Percentiles rank a stretch among this genome's conserved stretches.
These are phyloP conservation scores for Zygoascus bituminiphila DNA, from an alignment of 805 yeast species.

Conservation along the genomic window DNA sequence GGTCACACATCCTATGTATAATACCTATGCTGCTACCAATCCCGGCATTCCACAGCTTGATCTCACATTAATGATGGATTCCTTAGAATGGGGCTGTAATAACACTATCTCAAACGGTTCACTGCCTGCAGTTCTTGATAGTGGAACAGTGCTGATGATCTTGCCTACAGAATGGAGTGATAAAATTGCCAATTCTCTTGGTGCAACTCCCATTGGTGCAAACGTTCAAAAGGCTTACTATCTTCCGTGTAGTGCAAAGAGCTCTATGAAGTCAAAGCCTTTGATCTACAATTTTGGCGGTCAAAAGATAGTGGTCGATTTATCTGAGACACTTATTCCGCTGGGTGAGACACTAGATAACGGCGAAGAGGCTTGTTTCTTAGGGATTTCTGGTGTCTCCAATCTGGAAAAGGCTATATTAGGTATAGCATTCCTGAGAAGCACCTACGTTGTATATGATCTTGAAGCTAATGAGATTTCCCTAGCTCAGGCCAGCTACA, in stretches of 20 bases:
- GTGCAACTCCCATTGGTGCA: background rate
- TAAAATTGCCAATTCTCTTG: background rate
- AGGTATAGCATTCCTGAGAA: slow-evolving; percentile 58
- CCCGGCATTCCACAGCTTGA: slow-evolving; percentile 2
- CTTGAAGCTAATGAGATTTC: slow-evolving; percentile 49
- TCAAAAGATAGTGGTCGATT: slow-evolving; percentile 21
- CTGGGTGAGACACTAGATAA: slow-evolving; percentile 6
- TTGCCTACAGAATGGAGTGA: slow-evolving; percentile 30
- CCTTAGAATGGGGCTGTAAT: background rate
- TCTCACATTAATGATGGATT: slow-evolving; percentile 16
- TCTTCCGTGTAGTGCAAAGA: slow-evolving; percentile 7
- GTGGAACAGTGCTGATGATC: slow-evolving; percentile 47
- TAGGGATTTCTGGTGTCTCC: slow-evolving; percentile 6
- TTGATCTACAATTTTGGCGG: slow-evolving; percentile 19
- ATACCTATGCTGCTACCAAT: background rate
- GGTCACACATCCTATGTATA: slow-evolving; percentile 27
- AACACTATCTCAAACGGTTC: background rate
- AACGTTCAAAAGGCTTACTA: background rate
- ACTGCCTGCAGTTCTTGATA: slow-evolving; percentile 43
- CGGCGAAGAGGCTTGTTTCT: slow-evolving; percentile 17
- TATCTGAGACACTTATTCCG: slow-evolving; percentile 18
- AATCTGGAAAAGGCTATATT: slow-evolving; percentile 29
- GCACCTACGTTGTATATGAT: slow-evolving; percentile 62
- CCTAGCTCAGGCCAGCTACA: slow-evolving; percentile 39
- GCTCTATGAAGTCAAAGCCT: slow-evolving; percentile 16